Evolutionary conservation across 2,329 filamentous ascomycete genomes (phyloP).

Genomic region (Trichoderma cornu-damae): DNA sequence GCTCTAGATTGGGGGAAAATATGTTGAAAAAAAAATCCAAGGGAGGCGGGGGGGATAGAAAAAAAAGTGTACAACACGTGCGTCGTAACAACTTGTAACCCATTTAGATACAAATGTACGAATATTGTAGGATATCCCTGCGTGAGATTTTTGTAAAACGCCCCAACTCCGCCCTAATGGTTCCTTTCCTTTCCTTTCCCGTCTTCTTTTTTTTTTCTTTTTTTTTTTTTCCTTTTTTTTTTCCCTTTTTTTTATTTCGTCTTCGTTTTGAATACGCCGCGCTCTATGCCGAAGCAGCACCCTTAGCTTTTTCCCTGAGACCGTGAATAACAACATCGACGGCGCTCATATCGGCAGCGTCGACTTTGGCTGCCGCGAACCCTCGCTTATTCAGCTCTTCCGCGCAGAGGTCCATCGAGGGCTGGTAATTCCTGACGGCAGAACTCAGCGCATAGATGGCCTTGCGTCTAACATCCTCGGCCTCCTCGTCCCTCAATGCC

Average conservation of each 20-base stretch:
- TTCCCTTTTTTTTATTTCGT: no score
- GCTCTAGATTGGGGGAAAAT: background rate
- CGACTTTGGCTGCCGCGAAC: slow-evolving; percentile 56
- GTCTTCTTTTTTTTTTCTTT: no score
- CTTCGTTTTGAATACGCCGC: background rate
- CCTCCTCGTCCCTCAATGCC: slow-evolving; percentile 54
- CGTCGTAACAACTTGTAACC: slow-evolving; percentile 28
- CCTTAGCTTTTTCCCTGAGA: slow-evolving; percentile 52
- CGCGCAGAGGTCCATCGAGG: slow-evolving; percentile 65
- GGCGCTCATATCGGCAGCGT: slow-evolving; percentile 81
- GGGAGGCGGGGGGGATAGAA: slow-evolving; percentile 25
- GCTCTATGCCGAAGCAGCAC: slow-evolving; percentile 24
- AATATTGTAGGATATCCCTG: background rate
- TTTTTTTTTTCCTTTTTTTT: background rate
- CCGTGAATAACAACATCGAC: slow-evolving; percentile 69
- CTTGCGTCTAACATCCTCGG: slow-evolving; percentile 69
- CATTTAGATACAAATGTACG: slow-evolving; percentile 8
- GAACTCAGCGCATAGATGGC: slow-evolving; percentile 85
- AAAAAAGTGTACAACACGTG: slow-evolving; percentile 33
- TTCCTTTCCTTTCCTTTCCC: background rate
- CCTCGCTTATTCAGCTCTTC: slow-evolving; percentile 55
- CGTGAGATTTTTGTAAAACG: slow-evolving; percentile 2
- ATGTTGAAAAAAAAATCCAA: background rate
- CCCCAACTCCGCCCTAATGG: slow-evolving; percentile 38
- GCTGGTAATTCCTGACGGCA: slow-evolving; percentile 82